These are phyloP conservation scores for Aspergillus sclerotiicarbonarius DNA, from an alignment of 495 filamentous ascomycete genomes.

Conservation along the genomic window DNA sequence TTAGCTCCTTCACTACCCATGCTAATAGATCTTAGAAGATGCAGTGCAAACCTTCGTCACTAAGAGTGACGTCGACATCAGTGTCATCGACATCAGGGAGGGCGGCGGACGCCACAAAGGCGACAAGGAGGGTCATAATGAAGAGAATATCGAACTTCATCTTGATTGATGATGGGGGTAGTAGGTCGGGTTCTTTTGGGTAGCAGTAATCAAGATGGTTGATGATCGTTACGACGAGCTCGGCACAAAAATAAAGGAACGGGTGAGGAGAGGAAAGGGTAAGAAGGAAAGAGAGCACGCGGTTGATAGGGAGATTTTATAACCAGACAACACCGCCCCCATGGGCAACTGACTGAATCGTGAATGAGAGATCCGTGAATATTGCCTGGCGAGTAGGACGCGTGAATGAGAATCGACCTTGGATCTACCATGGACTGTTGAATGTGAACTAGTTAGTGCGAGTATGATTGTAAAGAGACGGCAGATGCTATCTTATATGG, in stretches of 20 bases:
- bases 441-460: too few species aligned
- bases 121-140: not conserved
- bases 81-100: not conserved
- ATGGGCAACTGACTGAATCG: not conserved
- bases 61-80: not conserved
- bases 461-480: too few species aligned
- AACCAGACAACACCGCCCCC: not conserved
- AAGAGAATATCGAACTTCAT: slow-evolving; percentile 1
- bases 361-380: not conserved
- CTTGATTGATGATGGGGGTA: not conserved
- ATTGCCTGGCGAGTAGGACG: not conserved
- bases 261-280: not conserved
- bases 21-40: not conserved
- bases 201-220: not conserved
- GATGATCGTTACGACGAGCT: not conserved
- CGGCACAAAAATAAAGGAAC: not conserved
- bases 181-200: not conserved
- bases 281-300: not conserved
- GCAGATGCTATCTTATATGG: too few species aligned
- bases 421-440: too few species aligned
- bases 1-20: not conserved
- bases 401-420: not conserved
- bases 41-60: not conserved
- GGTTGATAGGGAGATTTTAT: not conserved
- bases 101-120: not conserved